phyloP scores from a whole-genome alignment of 2,329 filamentous ascomycete genomes.

The Rhynchosporium agropyri region DNA sequence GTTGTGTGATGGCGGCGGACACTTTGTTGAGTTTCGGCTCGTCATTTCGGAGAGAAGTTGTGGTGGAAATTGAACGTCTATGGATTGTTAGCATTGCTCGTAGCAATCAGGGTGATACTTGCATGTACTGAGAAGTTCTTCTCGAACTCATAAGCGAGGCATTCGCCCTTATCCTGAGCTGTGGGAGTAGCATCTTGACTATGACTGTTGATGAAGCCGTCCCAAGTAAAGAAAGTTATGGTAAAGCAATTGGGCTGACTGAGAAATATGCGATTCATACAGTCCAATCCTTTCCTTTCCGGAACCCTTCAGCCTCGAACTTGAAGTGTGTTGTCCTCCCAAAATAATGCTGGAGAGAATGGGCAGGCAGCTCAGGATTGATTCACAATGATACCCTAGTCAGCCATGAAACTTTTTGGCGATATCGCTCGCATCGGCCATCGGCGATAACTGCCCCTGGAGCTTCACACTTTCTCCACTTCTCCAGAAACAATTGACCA shows the following conservation, averaged over 20 bases:
- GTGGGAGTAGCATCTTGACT: slow-evolving; percentile 35
- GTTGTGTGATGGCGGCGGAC: slow-evolving; percentile 86
- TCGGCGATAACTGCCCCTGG: not conserved
- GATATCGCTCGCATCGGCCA: slow-evolving; percentile 13
- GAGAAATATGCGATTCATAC: not conserved
- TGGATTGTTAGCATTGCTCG: slow-evolving; percentile 25
- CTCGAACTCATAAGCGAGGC: slow-evolving; percentile 36
- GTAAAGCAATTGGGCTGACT: slow-evolving; percentile 2
- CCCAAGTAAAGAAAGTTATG: not conserved
- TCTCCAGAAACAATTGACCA: not conserved
- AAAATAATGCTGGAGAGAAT: not conserved
- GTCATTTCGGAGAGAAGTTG: slow-evolving; percentile 38
- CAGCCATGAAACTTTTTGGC: slow-evolving; percentile 11
- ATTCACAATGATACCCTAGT: not conserved
- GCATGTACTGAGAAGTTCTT: slow-evolving; percentile 41
- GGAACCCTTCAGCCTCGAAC: not conserved
- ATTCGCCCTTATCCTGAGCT: slow-evolving; percentile 39
- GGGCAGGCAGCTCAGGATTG: not conserved
- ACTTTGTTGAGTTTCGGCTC: slow-evolving; percentile 72
- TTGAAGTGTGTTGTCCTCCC: not conserved
- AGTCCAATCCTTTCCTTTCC: not conserved
- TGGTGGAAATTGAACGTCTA: slow-evolving; percentile 41
- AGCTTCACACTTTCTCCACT: not conserved
- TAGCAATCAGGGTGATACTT: slow-evolving; percentile 20
- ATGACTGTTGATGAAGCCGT: not conserved